Conservation (phyloP, 805 yeast genomes). For the Saccharomyces paradoxus region DNA sequence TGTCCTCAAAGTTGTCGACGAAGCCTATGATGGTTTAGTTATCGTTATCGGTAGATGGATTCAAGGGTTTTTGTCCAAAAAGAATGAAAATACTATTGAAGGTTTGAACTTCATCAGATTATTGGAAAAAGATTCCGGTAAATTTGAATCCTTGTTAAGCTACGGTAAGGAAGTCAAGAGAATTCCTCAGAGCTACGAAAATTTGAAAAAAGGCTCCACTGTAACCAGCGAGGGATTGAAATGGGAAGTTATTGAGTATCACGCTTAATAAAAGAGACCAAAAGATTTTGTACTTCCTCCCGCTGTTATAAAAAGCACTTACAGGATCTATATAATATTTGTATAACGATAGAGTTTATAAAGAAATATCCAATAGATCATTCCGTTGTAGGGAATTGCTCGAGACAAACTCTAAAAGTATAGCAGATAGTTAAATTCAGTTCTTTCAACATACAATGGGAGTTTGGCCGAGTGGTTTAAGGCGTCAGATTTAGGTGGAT, state of each 20-base stretch:
- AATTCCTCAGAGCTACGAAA: slow-evolving; percentile 24
- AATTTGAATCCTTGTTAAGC: slow-evolving; percentile 7
- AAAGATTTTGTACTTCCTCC: neutral
- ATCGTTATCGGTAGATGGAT: slow-evolving; percentile 28
- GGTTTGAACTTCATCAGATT: slow-evolving; percentile 27
- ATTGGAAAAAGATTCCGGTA: slow-evolving; percentile 14
- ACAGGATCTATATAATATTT: neutral
- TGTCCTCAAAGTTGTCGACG: slow-evolving; percentile 21
- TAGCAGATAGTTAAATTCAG: too few species aligned
- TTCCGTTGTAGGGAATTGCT: too few species aligned
- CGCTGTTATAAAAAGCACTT: neutral
- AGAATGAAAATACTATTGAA: slow-evolving; percentile 10
- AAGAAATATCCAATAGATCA: neutral
- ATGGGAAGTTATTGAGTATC: slow-evolving; percentile 30
- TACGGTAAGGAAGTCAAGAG: slow-evolving; percentile 22
- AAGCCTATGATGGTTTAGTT: slow-evolving; percentile 23
- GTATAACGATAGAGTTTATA: neutral
- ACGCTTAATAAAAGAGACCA: neutral
- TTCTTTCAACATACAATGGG: neutral
- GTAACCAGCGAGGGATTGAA: slow-evolving; percentile 17
- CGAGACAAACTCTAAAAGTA: too few species aligned
- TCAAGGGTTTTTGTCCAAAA: slow-evolving; percentile 29
- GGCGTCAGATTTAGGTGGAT: neutral
- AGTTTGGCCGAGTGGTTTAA: neutral
- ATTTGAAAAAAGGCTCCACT: slow-evolving; percentile 15